Percentiles rank a stretch among this genome's conserved stretches.
Conservation (phyloP, 2,329 filamentous ascomycete species). For the Mycosphaerella sp. region DNA sequence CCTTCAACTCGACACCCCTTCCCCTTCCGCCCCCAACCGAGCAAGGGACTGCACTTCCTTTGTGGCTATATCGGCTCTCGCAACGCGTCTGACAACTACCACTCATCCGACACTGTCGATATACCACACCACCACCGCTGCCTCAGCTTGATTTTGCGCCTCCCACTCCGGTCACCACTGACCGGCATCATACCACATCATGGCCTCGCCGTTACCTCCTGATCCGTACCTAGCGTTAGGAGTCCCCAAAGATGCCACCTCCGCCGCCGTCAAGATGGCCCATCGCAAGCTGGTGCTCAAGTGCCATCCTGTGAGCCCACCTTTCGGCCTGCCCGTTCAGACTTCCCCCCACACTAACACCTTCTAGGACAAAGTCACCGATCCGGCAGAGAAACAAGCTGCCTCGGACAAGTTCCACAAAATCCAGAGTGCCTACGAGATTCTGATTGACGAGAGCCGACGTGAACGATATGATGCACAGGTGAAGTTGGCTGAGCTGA, state of each 20-base stretch:
- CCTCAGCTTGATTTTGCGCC: constrained; percentile 5
- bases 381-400: constrained; percentile 65
- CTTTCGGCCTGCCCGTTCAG: not conserved
- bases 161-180: constrained; percentile 8
- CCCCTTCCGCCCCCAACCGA: not conserved
- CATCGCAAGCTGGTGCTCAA: constrained; percentile 88
- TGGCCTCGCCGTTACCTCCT: constrained; percentile 40
- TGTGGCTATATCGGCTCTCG: not conserved
- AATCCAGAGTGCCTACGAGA: constrained; percentile 88
- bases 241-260: constrained; percentile 63
- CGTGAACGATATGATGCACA: constrained; percentile 72
- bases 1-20: not conserved
- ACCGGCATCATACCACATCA: constrained; percentile 12
- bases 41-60: not conserved
- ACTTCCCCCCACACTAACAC: not conserved
- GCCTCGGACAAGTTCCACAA: constrained; percentile 86
- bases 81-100: not conserved
- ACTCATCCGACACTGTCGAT: not conserved
- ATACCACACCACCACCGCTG: not conserved
- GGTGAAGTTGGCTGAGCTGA: constrained; percentile 59
- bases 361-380: constrained; percentile 51
- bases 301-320: constrained; percentile 52
- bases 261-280: constrained; percentile 76
- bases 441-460: constrained; percentile 70
- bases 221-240: constrained; percentile 82